Base-by-base conservation (phyloP, 441 rosid species). In the Adansonia grandidieri region DNA sequence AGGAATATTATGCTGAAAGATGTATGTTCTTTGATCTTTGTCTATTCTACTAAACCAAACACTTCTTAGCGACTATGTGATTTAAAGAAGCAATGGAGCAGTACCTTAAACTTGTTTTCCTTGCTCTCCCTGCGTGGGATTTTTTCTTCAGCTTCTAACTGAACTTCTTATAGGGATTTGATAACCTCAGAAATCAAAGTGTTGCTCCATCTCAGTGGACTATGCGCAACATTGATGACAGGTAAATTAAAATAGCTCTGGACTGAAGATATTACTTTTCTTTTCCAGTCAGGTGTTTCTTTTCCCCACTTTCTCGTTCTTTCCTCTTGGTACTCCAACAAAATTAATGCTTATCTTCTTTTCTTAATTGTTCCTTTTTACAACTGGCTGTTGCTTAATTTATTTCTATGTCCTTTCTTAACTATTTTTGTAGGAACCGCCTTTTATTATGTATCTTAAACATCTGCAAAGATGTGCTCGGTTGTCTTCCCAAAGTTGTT, bases 121-220 rank as follows among this genome's bases (percentile, higher is more conserved):
- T 17, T 22, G 48, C 44, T 14, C 47, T 58, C 68, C 53, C 32
- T 71, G 67, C 44, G 24, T 0, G 44, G 17, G 67, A 14, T 62
- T 62, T 62, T 19, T 56, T 67, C 14, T 19, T 48, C 15, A 44
- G 10, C 13, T 42, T 66, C 71, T 88, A 80, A 89, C 75, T 64
- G 58, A 79, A 62, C 75, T 73, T 87, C 54, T 82, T 84, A 9
- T 78, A 96, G 99, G 99, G 99, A 47, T 96, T 96, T 89, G 99
- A 96, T 84, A 96, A 96, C 88, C 98, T 96, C 61, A 91, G 98
- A 88, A 94, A 89, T 88, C 98, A 96, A 86, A 92, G 92, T 82
- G 99, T 96, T 82, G 89, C 97, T 83, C 98, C 98, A 48, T 93
- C 98, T 44, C 99, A 96, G 75, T 96, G 99, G 99, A 94, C 98